phyloP scores from a whole-genome alignment of 345 rosid genomes.

The Iberis pinnata region DNA sequence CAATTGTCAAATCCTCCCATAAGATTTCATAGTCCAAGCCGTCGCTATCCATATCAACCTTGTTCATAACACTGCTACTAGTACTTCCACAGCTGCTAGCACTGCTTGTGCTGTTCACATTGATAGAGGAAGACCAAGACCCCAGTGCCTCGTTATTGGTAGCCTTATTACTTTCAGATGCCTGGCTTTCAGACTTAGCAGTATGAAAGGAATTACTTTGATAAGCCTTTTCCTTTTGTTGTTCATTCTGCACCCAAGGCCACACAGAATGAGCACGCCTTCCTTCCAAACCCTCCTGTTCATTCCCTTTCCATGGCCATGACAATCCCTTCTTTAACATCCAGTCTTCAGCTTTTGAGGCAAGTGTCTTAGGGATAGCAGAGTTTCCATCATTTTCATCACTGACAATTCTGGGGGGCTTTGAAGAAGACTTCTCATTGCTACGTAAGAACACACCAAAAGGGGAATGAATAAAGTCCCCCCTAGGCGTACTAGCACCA shows the following conservation, averaged over 20 bases:
- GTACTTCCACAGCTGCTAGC: constrained; percentile 90
- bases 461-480: constrained; percentile 49
- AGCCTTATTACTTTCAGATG: constrained; percentile 42
- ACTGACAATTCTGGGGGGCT: constrained; percentile 43
- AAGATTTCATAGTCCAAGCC: constrained; percentile 84
- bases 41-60: constrained; percentile 66
- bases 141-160: constrained; percentile 57
- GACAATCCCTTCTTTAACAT: constrained; percentile 70
- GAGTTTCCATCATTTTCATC: constrained; percentile 70
- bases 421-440: constrained; percentile 45
- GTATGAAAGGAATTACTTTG: constrained; percentile 38
- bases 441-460: constrained; percentile 47
- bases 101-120: constrained; percentile 89
- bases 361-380: constrained; percentile 51
- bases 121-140: constrained; percentile 71
- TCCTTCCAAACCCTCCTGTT: constrained; percentile 50
- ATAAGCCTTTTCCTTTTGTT: constrained; percentile 42
- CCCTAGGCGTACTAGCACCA: constrained; percentile 75
- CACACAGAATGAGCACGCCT: constrained; percentile 42
- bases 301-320: constrained; percentile 96
- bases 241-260: constrained; percentile 61
- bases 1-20: constrained; percentile 88
- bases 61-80: constrained; percentile 69
- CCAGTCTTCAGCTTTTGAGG: constrained; percentile 84
- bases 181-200: constrained; percentile 43